Evolutionary conservation across 768 basidiomycete species (phyloP), one percentile per base, ranked within the genome.

Genomic region (Naganishia antarctica): DNA sequence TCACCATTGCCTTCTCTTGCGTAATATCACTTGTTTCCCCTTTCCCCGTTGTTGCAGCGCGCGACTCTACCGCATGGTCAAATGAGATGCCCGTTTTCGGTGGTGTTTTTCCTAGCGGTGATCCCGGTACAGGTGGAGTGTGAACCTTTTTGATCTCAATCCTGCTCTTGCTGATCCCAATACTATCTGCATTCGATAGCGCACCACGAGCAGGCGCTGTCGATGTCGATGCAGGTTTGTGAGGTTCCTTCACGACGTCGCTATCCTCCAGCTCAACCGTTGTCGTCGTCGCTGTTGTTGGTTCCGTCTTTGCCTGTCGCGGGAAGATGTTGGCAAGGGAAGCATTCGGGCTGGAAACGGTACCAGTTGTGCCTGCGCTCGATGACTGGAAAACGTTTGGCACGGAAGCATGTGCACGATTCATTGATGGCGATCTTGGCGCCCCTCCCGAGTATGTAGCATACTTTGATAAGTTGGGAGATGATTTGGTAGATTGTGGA

Each of bases 1-100:
- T 34, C n/a, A 23, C 37, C 21, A 7, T 12, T 18, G 9, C 43
- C 13, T 21, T 51, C 31, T 51, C 37, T 41, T 57, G 31, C 31
- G 37, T 57, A 21, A 21, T 28, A 21, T 12, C 50, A 8, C 34
- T 26, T 15, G 28, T 21, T 15, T 21, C 32, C 26, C 18, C 23
- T 15, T 57, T 25, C 7, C 23, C 21, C 21, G 53, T 40, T 8
- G 34, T 13, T 4, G 32, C 53, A 3, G 34, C 31, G 11, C 21
- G 32, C n/a, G 53, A 57, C 37, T 57, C 53, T 23, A 40, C 53
- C 32, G 53, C 53, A 26, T 57, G 53, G 40, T 57, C 53, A 25
- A 57, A 25, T 2, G 34, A 40, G 53, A 57, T 57, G 34, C 53
- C 53, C 21, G 53, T 57, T 25, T 57, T 57, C 34, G 53, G 53